Percentiles rank a stretch among this genome's conserved stretches.
These are phyloP conservation scores for Ophiosphaerella narmari DNA, from an alignment of 2,329 filamentous ascomycete species.

Conservation along the genomic window DNA sequence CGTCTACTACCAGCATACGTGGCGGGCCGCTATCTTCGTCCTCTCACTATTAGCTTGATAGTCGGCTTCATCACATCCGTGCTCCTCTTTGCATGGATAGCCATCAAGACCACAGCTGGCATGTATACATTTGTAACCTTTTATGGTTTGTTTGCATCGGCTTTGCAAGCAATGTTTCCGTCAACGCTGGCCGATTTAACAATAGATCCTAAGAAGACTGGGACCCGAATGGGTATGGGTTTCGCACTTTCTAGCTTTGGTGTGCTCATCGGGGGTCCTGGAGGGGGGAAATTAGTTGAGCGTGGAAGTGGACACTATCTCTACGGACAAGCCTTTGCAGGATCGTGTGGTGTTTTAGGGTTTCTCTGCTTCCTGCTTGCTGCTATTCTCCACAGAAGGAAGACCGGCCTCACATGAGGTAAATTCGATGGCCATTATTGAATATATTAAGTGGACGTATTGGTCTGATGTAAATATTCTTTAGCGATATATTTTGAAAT, in stretches of 20 bases:
- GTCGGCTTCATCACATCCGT: slow-evolving; percentile 46
- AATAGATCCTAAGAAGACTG: slow-evolving; percentile 47
- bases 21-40: slow-evolving; percentile 48
- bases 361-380: slow-evolving; percentile 15
- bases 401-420: background rate
- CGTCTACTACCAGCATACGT: slow-evolving; percentile 55
- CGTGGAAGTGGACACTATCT: slow-evolving; percentile 44
- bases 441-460: too few relatives aligned
- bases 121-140: slow-evolving; percentile 51
- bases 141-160: slow-evolving; percentile 56
- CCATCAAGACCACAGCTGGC: slow-evolving; percentile 43
- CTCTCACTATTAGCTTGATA: slow-evolving; percentile 49
- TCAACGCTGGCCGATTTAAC: slow-evolving; percentile 52
- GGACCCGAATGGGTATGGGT: slow-evolving; percentile 54
- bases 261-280: slow-evolving; percentile 31
- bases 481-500: too few relatives aligned
- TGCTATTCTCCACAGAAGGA: slow-evolving; percentile 12
- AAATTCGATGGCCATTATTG: too few relatives aligned
- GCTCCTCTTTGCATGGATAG: slow-evolving; percentile 52
- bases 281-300: slow-evolving; percentile 43
- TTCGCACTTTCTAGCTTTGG: slow-evolving; percentile 34
- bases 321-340: slow-evolving; percentile 51
- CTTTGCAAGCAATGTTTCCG: slow-evolving; percentile 51
- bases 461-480: too few relatives aligned
- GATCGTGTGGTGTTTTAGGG: slow-evolving; percentile 20